Evolutionary conservation across 495 filamentous ascomycete genomes (phyloP).

Genomic region (Hypoxylon lienhwacheense): DNA sequence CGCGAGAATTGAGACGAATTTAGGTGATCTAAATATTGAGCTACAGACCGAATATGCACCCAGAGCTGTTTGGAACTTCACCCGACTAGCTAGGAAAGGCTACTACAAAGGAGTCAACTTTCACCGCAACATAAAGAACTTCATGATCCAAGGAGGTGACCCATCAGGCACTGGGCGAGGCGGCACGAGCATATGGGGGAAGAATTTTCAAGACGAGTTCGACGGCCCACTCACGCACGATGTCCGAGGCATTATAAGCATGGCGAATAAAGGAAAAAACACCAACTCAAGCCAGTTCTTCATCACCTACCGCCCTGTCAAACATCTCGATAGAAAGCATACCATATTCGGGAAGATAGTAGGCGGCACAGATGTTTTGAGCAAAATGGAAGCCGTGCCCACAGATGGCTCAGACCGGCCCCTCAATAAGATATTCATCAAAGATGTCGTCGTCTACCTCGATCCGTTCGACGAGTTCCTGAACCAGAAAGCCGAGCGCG

Average conservation of each 20-base stretch:
- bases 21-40: constrained; percentile 83
- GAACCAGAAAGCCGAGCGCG: constrained; percentile 60
- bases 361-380: constrained; percentile 72
- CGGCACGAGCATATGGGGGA: constrained; percentile 86
- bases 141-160: constrained; percentile 99
- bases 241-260: constrained; percentile 74
- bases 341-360: constrained; percentile 92
- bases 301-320: constrained; percentile 78
- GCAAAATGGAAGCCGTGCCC: constrained; percentile 72
- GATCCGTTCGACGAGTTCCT: constrained; percentile 95
- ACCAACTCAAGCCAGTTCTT: constrained; percentile 97
- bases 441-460: constrained; percentile 82
- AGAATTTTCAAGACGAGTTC: constrained; percentile 89
- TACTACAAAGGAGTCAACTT: constrained; percentile 84
- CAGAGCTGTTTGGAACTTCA: constrained; percentile 94
- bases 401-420: constrained; percentile 71
- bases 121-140: constrained; percentile 89
- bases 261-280: constrained; percentile 98
- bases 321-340: constrained; percentile 90
- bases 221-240: constrained; percentile 85
- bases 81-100: constrained; percentile 81
- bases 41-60: constrained; percentile 89
- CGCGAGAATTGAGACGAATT: constrained; percentile 79
- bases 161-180: constrained; percentile 87
- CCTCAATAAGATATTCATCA: constrained; percentile 71